Evolutionary conservation across 768 basidiomycete species (phyloP).

Genomic region (Lactarius deliciosus): DNA sequence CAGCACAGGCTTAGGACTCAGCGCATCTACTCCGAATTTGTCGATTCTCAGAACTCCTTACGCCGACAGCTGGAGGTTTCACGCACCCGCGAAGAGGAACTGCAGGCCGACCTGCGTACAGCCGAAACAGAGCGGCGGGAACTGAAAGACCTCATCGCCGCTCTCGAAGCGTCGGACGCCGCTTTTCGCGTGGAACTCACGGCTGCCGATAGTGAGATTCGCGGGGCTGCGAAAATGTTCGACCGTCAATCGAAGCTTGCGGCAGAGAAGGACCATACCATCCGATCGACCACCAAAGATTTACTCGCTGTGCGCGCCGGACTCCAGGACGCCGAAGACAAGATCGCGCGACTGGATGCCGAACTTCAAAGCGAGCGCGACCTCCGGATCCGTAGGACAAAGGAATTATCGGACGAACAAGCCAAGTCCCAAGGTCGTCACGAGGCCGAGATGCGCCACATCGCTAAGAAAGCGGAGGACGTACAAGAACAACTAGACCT

Average conservation of each 20-base stretch:
- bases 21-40: not conserved
- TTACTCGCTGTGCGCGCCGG: not conserved
- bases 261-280: slow-evolving; percentile 1
- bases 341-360: not conserved
- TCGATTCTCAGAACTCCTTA: not conserved
- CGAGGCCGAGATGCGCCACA: not conserved
- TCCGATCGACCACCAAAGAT: slow-evolving; percentile 4
- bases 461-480: not conserved
- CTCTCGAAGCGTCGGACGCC: slow-evolving; percentile 7
- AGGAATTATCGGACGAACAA: slow-evolving; percentile 4
- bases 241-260: not conserved
- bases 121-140: not conserved
- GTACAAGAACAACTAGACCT: not conserved
- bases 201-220: not conserved
- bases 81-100: slow-evolving; percentile 1
- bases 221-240: not conserved
- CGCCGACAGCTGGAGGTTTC: slow-evolving; percentile 3
- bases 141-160: slow-evolving; percentile 3
- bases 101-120: slow-evolving; percentile 5
- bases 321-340: not conserved
- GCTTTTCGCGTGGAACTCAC: not conserved
- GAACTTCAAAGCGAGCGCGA: slow-evolving; percentile 4
- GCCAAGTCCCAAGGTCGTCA: not conserved
- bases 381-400: not conserved
- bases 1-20: not conserved